phyloP scores from a whole-genome alignment of 257 asterid species.

The Solanum lycopersicoides region DNA sequence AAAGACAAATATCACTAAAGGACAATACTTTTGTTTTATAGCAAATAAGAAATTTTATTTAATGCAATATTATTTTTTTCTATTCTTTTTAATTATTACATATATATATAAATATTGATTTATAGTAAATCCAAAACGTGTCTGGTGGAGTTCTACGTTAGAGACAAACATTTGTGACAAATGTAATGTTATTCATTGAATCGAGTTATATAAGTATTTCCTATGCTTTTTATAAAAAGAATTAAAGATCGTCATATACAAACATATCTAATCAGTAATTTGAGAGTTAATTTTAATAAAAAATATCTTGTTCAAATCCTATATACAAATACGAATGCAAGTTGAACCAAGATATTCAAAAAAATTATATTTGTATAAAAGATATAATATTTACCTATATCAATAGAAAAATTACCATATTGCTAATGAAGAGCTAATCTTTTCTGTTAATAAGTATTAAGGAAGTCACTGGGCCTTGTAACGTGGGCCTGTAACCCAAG shows the following conservation, averaged over 20 bases:
- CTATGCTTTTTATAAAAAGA: neutral
- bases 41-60: neutral
- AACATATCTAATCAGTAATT: no score
- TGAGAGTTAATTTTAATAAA: neutral
- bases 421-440: neutral
- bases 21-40: neutral
- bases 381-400: neutral
- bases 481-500: neutral
- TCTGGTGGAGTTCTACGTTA: neutral
- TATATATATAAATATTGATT: neutral
- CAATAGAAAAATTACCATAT: neutral
- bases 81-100: neutral
- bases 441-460: neutral
- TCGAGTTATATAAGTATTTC: neutral
- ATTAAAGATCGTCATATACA: no score
- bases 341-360: neutral
- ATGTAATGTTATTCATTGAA: neutral
- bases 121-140: neutral
- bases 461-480: neutral
- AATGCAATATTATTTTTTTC: no score
- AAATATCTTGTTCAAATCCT: rapidly evolving
- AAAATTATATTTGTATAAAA: neutral
- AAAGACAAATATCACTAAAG: neutral
- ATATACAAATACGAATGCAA: no score
- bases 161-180: neutral